A percentile compares a stretch with the other conserved stretches of the same genome.
These are phyloP conservation scores for Neurospora tetraspora DNA, from an alignment of 495 filamentous ascomycete genomes.

Conservation along the genomic window DNA sequence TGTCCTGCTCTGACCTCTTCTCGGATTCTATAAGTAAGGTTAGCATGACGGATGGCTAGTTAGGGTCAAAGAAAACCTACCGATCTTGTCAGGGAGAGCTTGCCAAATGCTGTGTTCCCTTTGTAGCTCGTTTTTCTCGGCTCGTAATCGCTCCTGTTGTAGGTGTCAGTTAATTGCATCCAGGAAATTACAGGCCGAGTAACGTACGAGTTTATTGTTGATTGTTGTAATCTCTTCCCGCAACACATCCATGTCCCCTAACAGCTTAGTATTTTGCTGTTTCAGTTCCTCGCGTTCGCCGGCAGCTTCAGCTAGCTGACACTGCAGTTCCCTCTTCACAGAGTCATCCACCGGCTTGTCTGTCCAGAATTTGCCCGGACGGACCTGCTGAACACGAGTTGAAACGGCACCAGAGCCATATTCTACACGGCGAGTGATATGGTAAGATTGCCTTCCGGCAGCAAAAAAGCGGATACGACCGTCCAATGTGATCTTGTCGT, in stretches of 20 bases:
- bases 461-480: slow-evolving; percentile 50
- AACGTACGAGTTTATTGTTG: slow-evolving; percentile 23
- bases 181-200: neutral
- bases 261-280: neutral
- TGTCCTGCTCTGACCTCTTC: slow-evolving; percentile 36
- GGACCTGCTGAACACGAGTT: slow-evolving; percentile 47
- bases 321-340: slow-evolving; percentile 40
- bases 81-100: slow-evolving; percentile 58
- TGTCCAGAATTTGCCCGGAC: slow-evolving; percentile 56
- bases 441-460: slow-evolving; percentile 47
- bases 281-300: slow-evolving; percentile 28
- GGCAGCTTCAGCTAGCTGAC: slow-evolving; percentile 25
- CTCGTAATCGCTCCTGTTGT: slow-evolving; percentile 21
- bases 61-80: slow-evolving; percentile 33
- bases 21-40: slow-evolving; percentile 35
- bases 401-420: slow-evolving; percentile 62
- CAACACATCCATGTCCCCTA: neutral
- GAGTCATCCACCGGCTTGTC: slow-evolving; percentile 60
- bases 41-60: slow-evolving; percentile 6
- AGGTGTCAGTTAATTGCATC: slow-evolving; percentile 13
- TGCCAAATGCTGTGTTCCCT: slow-evolving; percentile 49
- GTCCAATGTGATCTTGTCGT: slow-evolving; percentile 41
- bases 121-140: slow-evolving; percentile 45
- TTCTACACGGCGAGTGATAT: slow-evolving; percentile 54
- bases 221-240: slow-evolving; percentile 6